phyloP scores from a whole-genome alignment of 768 basidiomycete genomes.

The Mycena latifolia region DNA sequence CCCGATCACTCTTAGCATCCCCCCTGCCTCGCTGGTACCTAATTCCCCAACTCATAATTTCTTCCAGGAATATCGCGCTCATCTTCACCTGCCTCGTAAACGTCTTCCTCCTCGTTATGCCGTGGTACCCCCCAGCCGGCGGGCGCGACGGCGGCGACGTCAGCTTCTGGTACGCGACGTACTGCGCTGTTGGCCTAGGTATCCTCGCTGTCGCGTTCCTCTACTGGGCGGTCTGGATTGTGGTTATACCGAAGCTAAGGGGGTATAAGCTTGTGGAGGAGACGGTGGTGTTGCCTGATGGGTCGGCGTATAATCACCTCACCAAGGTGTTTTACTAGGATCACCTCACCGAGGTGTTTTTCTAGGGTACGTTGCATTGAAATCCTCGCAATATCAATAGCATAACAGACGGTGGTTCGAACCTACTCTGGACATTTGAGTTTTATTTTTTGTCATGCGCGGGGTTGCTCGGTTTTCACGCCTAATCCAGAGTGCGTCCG shows the following conservation, averaged over 20 bases:
- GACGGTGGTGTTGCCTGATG: slow-evolving; percentile 20
- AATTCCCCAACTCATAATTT: background rate
- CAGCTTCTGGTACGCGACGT: slow-evolving; percentile 58
- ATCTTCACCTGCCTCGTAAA: slow-evolving; percentile 52
- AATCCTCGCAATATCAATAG: too few relatives aligned
- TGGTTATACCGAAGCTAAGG: slow-evolving; percentile 55
- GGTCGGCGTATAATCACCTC: slow-evolving; percentile 24
- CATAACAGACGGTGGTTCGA: too few relatives aligned
- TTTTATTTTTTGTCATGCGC: too few relatives aligned
- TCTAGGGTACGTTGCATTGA: too few relatives aligned
- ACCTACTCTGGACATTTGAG: too few relatives aligned
- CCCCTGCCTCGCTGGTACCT: too few relatives aligned
- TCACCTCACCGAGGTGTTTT: too few relatives aligned
- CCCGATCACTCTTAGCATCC: too few relatives aligned
- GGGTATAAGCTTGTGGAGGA: slow-evolving; percentile 45
- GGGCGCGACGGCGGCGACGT: slow-evolving; percentile 55
- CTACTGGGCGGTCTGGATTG: slow-evolving; percentile 50
- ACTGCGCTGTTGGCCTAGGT: slow-evolving; percentile 52
- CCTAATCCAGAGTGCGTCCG: too few relatives aligned
- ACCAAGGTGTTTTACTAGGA: slow-evolving; percentile 19
- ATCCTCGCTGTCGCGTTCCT: slow-evolving; percentile 47
- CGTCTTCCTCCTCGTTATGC: slow-evolving; percentile 53
- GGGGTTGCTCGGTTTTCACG: too few relatives aligned
- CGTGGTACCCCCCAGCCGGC: slow-evolving; percentile 55
- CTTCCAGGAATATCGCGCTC: slow-evolving; percentile 44